phyloP scores from a whole-genome alignment of 805 yeast genomes.

The Candida ficus region DNA sequence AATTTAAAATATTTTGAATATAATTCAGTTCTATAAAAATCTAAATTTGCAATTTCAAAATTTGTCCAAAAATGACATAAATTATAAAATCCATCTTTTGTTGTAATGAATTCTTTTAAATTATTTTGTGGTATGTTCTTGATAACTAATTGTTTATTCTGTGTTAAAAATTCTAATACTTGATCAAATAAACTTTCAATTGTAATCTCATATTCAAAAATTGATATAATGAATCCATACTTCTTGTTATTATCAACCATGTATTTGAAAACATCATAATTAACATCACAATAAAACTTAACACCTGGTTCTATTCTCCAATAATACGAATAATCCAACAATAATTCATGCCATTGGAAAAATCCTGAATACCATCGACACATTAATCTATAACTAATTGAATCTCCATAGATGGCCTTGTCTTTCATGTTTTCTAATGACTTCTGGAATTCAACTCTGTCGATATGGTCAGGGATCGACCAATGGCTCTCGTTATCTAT shows the following conservation, averaged over 20 bases:
- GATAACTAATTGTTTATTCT: constrained; percentile 5
- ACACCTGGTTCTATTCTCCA: constrained; percentile 93
- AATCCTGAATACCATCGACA: constrained; percentile 85
- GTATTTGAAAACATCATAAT: constrained; percentile 51
- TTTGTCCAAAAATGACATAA: constrained; percentile 92
- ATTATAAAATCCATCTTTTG: constrained; percentile 68
- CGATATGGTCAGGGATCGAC: constrained; percentile 82
- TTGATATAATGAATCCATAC: constrained; percentile 71
- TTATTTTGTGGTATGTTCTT: constrained; percentile 49
- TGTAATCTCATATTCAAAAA: constrained; percentile 58
- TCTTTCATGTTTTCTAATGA: constrained; percentile 52
- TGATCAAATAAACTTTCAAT: constrained; percentile 44
- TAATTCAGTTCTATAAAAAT: constrained; percentile 68
- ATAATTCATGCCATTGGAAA: constrained; percentile 65
- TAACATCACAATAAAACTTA: constrained; percentile 68
- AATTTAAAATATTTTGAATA: constrained; percentile 64
- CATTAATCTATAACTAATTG: constrained; percentile 81
- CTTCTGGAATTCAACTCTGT: constrained; percentile 60
- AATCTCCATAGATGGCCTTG: constrained; percentile 65
- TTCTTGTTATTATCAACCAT: constrained; percentile 52
- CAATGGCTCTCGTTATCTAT: constrained; percentile 71
- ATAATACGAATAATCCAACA: constrained; percentile 73
- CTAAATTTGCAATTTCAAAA: constrained; percentile 78
- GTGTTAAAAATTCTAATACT: constrained; percentile 11
- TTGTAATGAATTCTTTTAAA: constrained; percentile 62